A percentile compares a stretch with the other conserved stretches of the same genome.
Conservation (phyloP, 1,139 yeast genomes). For the Geotrichum siamense region DNA sequence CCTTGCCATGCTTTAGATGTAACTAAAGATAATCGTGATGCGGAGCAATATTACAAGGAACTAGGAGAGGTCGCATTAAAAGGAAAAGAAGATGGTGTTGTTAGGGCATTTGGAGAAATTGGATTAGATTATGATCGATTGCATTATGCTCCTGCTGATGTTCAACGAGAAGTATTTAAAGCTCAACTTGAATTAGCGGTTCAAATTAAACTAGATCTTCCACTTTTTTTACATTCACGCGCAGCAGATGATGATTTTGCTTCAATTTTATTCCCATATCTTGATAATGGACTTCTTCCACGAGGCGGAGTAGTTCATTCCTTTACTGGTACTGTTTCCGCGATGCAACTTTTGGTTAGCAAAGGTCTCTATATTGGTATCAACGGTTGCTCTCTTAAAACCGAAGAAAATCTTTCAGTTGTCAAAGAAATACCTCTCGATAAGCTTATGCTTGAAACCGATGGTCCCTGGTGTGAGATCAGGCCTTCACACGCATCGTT, state of each 20-base stretch:
- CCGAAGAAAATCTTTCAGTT: slow-evolving; percentile 63
- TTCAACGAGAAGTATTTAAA: slow-evolving; percentile 61
- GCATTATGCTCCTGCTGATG: slow-evolving; percentile 59
- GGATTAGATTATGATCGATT: slow-evolving; percentile 92
- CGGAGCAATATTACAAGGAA: slow-evolving; percentile 38
- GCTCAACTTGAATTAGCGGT: slow-evolving; percentile 62
- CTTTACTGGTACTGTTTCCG: slow-evolving; percentile 76
- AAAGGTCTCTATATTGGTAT: slow-evolving; percentile 70
- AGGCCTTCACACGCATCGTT: slow-evolving; percentile 75
- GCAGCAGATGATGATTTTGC: slow-evolving; percentile 80
- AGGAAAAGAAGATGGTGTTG: slow-evolving; percentile 40
- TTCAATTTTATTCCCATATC: slow-evolving; percentile 50
- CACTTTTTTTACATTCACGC: slow-evolving; percentile 85
- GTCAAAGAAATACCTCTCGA: slow-evolving; percentile 61
- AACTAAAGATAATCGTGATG: slow-evolving; percentile 30
- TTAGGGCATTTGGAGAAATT: slow-evolving; percentile 84
- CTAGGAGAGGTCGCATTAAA: slow-evolving; percentile 44
- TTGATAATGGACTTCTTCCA: slow-evolving; percentile 36
- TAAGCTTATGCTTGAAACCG: slow-evolving; percentile 77
- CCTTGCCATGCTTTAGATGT: slow-evolving; percentile 80
- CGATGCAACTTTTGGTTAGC: slow-evolving; percentile 45
- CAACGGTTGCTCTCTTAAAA: slow-evolving; percentile 87
- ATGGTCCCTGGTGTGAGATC: slow-evolving; percentile 98
- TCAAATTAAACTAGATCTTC: slow-evolving; percentile 47
- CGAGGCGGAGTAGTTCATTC: slow-evolving; percentile 81